phyloP scores from a whole-genome alignment of 345 rosid genomes.

The Passiflora organensis region DNA sequence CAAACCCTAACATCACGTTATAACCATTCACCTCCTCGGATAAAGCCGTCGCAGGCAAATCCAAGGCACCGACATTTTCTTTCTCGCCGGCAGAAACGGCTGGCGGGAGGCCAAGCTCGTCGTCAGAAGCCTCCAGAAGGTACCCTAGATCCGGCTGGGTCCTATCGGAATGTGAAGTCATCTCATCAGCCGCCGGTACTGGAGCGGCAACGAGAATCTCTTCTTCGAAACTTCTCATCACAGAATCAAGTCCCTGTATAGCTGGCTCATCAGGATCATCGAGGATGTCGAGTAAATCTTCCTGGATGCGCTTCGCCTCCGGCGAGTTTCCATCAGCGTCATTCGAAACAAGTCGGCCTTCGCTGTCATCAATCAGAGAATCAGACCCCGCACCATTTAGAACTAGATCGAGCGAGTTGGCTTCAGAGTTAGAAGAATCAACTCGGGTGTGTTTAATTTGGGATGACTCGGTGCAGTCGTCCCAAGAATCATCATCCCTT shows the following conservation, averaged over 20 bases:
- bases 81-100: constrained; percentile 27
- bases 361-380: neutral
- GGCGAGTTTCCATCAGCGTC: constrained; percentile 33
- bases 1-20: constrained; percentile 38
- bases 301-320: constrained; percentile 49
- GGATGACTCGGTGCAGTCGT: constrained; percentile 13
- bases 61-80: constrained; percentile 15
- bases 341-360: neutral
- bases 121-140: constrained; percentile 73
- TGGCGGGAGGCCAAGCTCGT: constrained; percentile 80
- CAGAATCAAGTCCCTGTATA: constrained; percentile 57
- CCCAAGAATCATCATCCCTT: constrained; percentile 13
- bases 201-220: constrained; percentile 31
- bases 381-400: neutral
- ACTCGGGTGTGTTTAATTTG: constrained; percentile 26
- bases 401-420: neutral
- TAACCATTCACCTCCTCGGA: constrained; percentile 27
- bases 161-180: constrained; percentile 18
- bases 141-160: constrained; percentile 57
- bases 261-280: constrained; percentile 56
- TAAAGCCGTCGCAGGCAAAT: constrained; percentile 13
- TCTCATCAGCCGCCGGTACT: constrained; percentile 14
- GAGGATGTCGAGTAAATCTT: constrained; percentile 47
- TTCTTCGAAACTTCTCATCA: constrained; percentile 68
- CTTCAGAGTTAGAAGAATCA: constrained; percentile 1